A percentile compares a stretch with the other conserved stretches of the same genome.
Conservation (phyloP, 257 asterid species). For the Gentiana straminea region DNA sequence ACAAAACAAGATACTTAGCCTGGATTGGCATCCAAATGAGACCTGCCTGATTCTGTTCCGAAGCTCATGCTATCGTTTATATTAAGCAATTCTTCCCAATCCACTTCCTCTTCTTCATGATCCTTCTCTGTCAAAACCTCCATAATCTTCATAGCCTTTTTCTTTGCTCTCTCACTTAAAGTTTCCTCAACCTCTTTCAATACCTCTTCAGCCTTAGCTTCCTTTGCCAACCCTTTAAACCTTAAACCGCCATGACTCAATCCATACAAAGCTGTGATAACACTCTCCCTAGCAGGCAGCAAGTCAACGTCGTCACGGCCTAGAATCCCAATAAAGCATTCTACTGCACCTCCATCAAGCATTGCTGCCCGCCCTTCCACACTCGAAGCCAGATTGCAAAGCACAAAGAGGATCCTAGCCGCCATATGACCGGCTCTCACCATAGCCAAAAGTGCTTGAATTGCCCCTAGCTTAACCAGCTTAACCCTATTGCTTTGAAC, state of each 20-base stretch:
- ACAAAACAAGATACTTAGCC: slow-evolving; percentile 4
- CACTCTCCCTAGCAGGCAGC: slow-evolving; percentile 41
- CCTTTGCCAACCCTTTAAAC: slow-evolving; percentile 86
- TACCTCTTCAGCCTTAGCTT: slow-evolving; percentile 68
- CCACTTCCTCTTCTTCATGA: slow-evolving; percentile 67
- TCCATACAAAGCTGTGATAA: slow-evolving; percentile 56
- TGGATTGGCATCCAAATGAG: neutral
- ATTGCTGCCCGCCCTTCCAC: slow-evolving; percentile 70
- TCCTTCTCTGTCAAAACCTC: slow-evolving; percentile 56
- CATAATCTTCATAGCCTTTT: slow-evolving; percentile 45
- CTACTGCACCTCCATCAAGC: slow-evolving; percentile 59
- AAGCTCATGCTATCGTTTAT: slow-evolving; percentile 41
- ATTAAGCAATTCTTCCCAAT: slow-evolving; percentile 85
- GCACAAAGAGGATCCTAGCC: slow-evolving; percentile 47
- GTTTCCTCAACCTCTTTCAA: slow-evolving; percentile 39
- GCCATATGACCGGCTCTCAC: slow-evolving; percentile 53
- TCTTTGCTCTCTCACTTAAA: slow-evolving; percentile 34
- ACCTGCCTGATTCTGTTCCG: neutral
- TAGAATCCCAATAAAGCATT: slow-evolving; percentile 48
- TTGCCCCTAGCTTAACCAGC: slow-evolving; percentile 67
- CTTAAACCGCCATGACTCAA: slow-evolving; percentile 87
- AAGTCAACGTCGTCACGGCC: slow-evolving; percentile 36
- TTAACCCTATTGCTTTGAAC: slow-evolving; percentile 82
- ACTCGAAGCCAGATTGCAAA: slow-evolving; percentile 64
- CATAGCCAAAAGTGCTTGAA: slow-evolving; percentile 54